Percentiles rank a stretch among this genome's conserved stretches.
Evolutionary conservation across 2,329 filamentous ascomycete genomes (phyloP).

Genomic region (Exserohilum rostratum): DNA sequence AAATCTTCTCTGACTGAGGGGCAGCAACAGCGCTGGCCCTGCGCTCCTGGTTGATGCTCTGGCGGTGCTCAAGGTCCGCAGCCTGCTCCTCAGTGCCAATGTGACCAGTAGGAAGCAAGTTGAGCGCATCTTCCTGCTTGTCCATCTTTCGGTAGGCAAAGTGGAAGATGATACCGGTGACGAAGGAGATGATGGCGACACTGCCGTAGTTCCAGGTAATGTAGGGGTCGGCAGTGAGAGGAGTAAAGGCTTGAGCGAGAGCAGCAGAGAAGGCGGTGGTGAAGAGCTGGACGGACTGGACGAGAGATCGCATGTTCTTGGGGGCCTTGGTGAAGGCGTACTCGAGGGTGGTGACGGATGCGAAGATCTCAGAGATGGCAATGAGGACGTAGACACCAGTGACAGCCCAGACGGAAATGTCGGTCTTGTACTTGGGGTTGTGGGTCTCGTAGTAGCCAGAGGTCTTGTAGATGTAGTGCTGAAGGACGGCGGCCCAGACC

Average conservation of each 20-base stretch:
- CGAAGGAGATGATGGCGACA: constrained; percentile 46
- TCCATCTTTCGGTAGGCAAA: constrained; percentile 43
- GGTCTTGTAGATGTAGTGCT: constrained; percentile 64
- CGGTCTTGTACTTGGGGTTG: constrained; percentile 46
- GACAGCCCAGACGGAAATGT: constrained; percentile 62
- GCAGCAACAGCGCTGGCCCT: too few relatives aligned
- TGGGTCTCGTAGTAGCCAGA: constrained; percentile 54
- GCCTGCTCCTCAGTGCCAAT: constrained; percentile 36
- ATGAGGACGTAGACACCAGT: constrained; percentile 61
- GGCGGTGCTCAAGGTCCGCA: constrained; percentile 38
- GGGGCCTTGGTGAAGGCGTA: constrained; percentile 78
- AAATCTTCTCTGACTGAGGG: too few relatives aligned
- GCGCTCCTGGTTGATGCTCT: constrained; percentile 14
- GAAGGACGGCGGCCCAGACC: constrained; percentile 62
- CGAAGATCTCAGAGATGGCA: constrained; percentile 66
- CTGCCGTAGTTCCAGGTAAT: constrained; percentile 46
- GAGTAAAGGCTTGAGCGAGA: constrained; percentile 38
- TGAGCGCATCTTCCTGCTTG: constrained; percentile 45
- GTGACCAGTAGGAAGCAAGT: constrained; percentile 48
- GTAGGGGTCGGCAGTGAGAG: constrained; percentile 35
- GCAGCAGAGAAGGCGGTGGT: constrained; percentile 44
- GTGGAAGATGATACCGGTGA: constrained; percentile 42
- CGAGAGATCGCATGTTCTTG: constrained; percentile 62
- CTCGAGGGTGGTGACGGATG: constrained; percentile 71
- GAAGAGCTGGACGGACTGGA: constrained; percentile 47